Base-by-base conservation (phyloP, 495 filamentous ascomycete genomes). In the Oleoguttula mirabilis region DNA sequence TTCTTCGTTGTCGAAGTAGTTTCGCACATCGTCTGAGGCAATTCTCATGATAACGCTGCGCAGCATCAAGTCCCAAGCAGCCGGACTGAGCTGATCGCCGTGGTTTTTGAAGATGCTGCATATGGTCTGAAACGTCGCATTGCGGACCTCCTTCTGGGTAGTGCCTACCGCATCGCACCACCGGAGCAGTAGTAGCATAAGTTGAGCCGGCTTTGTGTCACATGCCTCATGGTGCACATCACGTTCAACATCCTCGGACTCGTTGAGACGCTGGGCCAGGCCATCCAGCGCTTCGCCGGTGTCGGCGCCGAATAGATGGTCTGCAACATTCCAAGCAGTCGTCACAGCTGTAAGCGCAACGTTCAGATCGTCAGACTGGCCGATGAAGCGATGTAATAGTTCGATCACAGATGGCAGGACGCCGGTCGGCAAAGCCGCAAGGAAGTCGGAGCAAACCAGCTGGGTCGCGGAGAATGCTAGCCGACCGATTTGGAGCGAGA, bases 331-430 rank as follows among this genome's bases (percentile, higher is more conserved):
- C 81, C 86, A 94, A 62, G 93, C 94, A 55, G 92, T 92, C 0
- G 88, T 93, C 10, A 90, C 80, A 1, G 85, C 88, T 73, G 92
- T 95, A 12, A 98, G 66, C 0, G 88, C 92, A 42, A 95, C 92
- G 51, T 98, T 98, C 40, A 98, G 73, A 60, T 96, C 90, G 50
- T 93, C 82, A 27, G 76, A 70, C 57, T 96, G 88, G 2, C 76
- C 74, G 39, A 80, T 82, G 62, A 96, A 98, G 44, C 77, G 77
- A 50, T 83, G 82, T 16, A 98, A 74, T 32, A 86, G 83, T 63
- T 95, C 81, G 47, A 95, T 78, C 14, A 96, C 72, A 45, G 79
- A 80, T 41, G 87, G 66, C 27, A 94, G 75, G 59, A 82, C 90
- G 21, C 72, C 66, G 35, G 79, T 73, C 1, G 90, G 86, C 32